Conservation (phyloP, 306 rosid genomes). For the Begonia fuchsioides region DNA sequence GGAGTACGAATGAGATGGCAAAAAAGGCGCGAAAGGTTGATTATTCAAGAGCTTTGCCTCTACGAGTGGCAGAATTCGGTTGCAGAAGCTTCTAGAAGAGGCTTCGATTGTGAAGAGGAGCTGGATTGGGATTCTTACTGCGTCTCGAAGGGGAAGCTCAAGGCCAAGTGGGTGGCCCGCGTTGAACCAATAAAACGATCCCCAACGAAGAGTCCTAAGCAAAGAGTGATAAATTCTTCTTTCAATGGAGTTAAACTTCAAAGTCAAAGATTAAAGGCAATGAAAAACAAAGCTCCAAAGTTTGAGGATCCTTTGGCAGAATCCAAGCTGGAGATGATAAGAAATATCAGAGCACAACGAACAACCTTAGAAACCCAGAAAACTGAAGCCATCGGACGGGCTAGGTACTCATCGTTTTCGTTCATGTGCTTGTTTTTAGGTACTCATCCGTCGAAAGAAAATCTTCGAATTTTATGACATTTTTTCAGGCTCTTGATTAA, state of each 20-base stretch:
- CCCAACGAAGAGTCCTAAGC: conserved; percentile 23
- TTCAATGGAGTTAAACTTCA: conserved; percentile 16
- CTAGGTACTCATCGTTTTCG: conserved; percentile 26
- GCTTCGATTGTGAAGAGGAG: conserved; percentile 54
- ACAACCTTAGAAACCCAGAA: conserved; percentile 49
- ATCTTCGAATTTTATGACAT: not conserved
- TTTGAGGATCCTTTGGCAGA: conserved; percentile 77
- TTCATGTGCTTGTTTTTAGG: too few relatives aligned
- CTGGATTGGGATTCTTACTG: conserved; percentile 77
- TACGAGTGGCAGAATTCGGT: conserved; percentile 75
- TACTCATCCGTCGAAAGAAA: too few relatives aligned
- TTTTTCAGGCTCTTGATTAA: conserved; percentile 62
- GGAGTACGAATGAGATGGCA: conserved; percentile 71
- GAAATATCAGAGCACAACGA: conserved; percentile 71
- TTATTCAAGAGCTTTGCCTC: conserved; percentile 53
- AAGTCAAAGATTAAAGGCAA: conserved; percentile 11
- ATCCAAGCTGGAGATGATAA: conserved; percentile 87
- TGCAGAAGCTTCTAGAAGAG: conserved; percentile 70
- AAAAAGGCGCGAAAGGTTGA: conserved; percentile 38
- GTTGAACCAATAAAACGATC: conserved; percentile 41
- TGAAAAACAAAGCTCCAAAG: conserved; percentile 42
- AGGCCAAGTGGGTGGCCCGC: conserved; percentile 44
- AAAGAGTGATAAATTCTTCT: conserved; percentile 17
- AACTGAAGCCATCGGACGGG: conserved; percentile 60
- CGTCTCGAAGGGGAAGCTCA: conserved; percentile 35